phyloP scores from a whole-genome alignment of 805 yeast species.

The Maudiozyma pseudohumilis region DNA sequence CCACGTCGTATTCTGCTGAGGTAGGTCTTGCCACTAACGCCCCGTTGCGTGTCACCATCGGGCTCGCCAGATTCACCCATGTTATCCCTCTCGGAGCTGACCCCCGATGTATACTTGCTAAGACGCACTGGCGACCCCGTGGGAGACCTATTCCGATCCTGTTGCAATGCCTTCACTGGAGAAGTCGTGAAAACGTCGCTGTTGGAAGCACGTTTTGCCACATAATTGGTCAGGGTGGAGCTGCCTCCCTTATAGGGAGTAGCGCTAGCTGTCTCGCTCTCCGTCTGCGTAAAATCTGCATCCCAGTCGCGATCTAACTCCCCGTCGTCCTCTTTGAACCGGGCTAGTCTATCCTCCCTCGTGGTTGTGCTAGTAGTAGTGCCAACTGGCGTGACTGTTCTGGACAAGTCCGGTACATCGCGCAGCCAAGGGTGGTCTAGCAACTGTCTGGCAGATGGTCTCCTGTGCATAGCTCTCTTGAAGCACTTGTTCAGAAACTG shows the following conservation, averaged over 20 bases:
- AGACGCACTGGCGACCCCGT: neutral
- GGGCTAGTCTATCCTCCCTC: slow-evolving; percentile 13
- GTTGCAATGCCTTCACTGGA: no score
- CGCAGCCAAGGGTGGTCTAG: slow-evolving; percentile 47
- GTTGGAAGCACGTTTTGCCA: neutral
- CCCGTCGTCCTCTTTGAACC: slow-evolving; percentile 18
- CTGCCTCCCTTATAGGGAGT: slow-evolving; percentile 11
- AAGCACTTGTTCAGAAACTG: slow-evolving; percentile 65
- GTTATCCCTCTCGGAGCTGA: neutral
- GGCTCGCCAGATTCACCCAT: neutral
- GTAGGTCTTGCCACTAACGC: slow-evolving; percentile 4
- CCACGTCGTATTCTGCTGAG: slow-evolving; percentile 3
- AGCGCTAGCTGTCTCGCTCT: slow-evolving; percentile 8
- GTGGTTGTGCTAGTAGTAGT: neutral
- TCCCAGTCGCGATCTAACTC: slow-evolving; percentile 22
- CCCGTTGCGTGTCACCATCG: no score
- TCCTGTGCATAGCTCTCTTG: slow-evolving; percentile 51
- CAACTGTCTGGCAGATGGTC: slow-evolving; percentile 58
- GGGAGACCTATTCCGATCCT: neutral
- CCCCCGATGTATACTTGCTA: neutral
- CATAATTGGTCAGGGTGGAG: neutral
- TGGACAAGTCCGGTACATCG: slow-evolving; percentile 7
- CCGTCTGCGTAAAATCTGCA: slow-evolving; percentile 22
- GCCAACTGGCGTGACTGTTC: neutral
- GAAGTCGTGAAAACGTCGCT: no score